Conservation (phyloP, 2,329 filamentous ascomycete genomes). For the Fusarium ambrosium region DNA sequence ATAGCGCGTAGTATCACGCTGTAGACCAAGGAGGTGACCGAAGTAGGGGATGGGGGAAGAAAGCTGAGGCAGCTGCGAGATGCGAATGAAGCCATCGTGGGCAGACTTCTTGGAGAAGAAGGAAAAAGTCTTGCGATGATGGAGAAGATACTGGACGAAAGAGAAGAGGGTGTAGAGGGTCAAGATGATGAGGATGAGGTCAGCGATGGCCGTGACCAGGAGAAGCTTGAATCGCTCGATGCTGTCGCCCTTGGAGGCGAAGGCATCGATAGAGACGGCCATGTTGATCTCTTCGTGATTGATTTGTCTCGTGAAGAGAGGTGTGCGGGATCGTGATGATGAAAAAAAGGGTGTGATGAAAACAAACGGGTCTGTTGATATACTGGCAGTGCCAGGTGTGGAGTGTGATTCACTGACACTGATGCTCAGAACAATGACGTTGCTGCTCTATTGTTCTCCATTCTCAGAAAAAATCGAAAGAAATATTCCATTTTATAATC, state of each 20-base stretch:
- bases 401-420: neutral
- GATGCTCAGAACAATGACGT: neutral
- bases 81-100: conserved; percentile 17
- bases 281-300: conserved; percentile 1
- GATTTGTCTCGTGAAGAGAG: neutral
- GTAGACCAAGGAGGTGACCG: conserved; percentile 45
- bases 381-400: neutral
- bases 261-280: neutral
- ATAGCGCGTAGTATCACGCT: conserved; percentile 44
- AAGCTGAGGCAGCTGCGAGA: conserved; percentile 41
- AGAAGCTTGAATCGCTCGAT: conserved; percentile 10
- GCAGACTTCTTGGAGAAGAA: conserved; percentile 19
- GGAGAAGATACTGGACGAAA: conserved; percentile 10
- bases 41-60: conserved; percentile 42
- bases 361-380: neutral
- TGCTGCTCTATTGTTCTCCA: neutral
- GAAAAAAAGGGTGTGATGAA: neutral
- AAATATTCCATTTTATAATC: neutral
- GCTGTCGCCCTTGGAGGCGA: neutral
- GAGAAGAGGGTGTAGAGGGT: conserved; percentile 21
- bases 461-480: neutral
- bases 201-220: conserved; percentile 11
- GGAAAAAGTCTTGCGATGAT: conserved; percentile 1
- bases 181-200: conserved; percentile 25
- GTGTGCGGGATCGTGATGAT: neutral